Base-by-base conservation (phyloP, 768 basidiomycete genomes). In the Candolleomyces eurysporus region DNA sequence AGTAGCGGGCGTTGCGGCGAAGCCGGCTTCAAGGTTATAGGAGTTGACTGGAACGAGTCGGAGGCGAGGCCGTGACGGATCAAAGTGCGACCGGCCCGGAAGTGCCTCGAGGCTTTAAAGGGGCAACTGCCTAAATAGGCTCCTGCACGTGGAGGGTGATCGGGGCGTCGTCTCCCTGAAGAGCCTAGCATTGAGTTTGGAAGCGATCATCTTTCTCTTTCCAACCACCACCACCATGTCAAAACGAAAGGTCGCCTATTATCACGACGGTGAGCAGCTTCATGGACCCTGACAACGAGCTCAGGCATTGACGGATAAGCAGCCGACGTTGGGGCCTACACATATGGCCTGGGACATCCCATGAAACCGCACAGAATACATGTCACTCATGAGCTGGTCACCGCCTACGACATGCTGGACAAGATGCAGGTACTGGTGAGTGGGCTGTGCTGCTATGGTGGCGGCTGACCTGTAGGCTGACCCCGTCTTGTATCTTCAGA, bases 321-420 rank as follows among this genome's bases (percentile, higher is more conserved):
- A 93, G 91, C 79, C 57, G 90, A 93, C 65, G 83, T 91, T 31
- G 83, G 83, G 8, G 79, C 83, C 21, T 84, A 90, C 70, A 90
- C 91, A 0, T 96, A 94, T 71, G 94, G 93, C 42, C 78, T 90
- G 56, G 90, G 90, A 3, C 96, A 97, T 66, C 91, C 91, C 51
- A 97, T 98, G 94, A 97, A 98, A 74, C 96, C 96, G 0, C 94
- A 96, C 70, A 82, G 96, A 42, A 96, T 98, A 78, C 84, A 90
- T 57, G 90, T 99, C 74, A 91, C 96, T 0, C 95, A 99, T 71
- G 91, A 96, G 65, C 78, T 99, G 57, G 87, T 98, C 36, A 83
- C 88, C 14, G 90, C 93, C 36, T 99, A 98, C 68, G 90, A 89
- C 22, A 90, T 99, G 86, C 81, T 96, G n/a, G 87, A 89, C 63